Base-by-base conservation (phyloP, 805 yeast species). In the Zygosaccharomyces kombuchaensis region DNA sequence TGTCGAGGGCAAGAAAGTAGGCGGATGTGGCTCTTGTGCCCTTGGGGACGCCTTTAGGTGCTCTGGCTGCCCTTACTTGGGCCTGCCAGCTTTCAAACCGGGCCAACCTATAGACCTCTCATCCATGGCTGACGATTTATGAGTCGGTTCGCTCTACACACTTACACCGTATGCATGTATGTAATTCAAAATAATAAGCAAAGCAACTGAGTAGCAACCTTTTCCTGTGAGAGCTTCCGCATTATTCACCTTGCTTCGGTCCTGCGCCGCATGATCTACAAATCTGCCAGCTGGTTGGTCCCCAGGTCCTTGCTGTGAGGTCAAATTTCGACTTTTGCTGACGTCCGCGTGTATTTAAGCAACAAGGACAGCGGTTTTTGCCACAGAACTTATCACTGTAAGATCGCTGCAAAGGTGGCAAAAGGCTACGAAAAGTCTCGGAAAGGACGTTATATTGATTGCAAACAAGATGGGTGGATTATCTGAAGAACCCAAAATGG, bases 21-120 rank as follows among this genome's bases (percentile, higher is more conserved):
- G 97, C 27, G 96, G 97, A 2, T 93, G 99, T 71, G 96, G 96
- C 21, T 87, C 96, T 9, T 93, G 99, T 70, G 82, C 98, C 0
- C 75, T 93, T 40, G 99, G 99, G 36, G 99, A 93, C 66, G 99
- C 99, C 0, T 93, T 93, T 71, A 75, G 99, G 61, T 93, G 99
- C 66, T 96, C 90, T 56, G 97, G 98, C 2, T 93, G 99, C 69
- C 99, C 99, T 32, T 93, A 83, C 68, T 71, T 93, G 55, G 99
- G 99, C 0, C 73, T 93, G 37, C 99, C 99, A 12, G 97, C 99
- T 3, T 93, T 93, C 76, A 89, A 89, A 68, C 99, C 98, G 1
- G 99, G 99, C 43, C 95, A 93, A 69, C 82, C 82, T 9, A 81
- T 93, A 44, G 81, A 84, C 26, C 69, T 91, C 52, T 88, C 78